Conservation (phyloP, 495 filamentous ascomycete species). For the Hypoxylon cercidicola region DNA sequence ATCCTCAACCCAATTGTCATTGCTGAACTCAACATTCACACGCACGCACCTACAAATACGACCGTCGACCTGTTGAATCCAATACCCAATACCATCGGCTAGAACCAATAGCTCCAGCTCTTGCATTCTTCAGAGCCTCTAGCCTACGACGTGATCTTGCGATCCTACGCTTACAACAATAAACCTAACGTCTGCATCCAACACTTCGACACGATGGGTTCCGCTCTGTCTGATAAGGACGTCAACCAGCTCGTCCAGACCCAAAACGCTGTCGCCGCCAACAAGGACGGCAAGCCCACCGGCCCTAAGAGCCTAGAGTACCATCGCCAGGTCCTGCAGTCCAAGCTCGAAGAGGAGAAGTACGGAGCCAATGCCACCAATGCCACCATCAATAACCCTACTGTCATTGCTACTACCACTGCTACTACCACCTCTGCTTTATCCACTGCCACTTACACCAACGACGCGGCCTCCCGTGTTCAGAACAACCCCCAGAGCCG, state of each 20-base stretch:
- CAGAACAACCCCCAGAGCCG: constrained; percentile 23
- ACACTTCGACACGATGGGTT: constrained; percentile 32
- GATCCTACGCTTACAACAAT: not conserved
- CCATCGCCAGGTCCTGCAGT: constrained; percentile 80
- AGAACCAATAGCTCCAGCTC: not conserved
- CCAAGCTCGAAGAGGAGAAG: constrained; percentile 75
- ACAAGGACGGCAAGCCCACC: constrained; percentile 45
- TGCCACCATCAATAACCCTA: constrained; percentile 12
- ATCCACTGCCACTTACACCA: constrained; percentile 8
- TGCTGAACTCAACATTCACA: constrained; percentile 3
- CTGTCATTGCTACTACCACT: no score
- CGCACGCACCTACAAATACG: not conserved
- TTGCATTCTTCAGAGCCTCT: not conserved
- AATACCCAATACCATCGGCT: not conserved
- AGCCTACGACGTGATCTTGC: constrained; percentile 1
- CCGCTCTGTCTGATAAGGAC: constrained; percentile 67
- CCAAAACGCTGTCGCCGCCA: constrained; percentile 37
- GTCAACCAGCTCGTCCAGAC: constrained; percentile 60
- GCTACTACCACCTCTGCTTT: constrained; percentile 2
- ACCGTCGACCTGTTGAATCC: not conserved
- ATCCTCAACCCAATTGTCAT: constrained; percentile 25
- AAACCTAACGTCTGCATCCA: not conserved
- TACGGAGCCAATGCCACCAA: constrained; percentile 51
- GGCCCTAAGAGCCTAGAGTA: constrained; percentile 77
- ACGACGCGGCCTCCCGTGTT: constrained; percentile 9